These are phyloP conservation scores for Kwoniella europaea DNA, from an alignment of 768 basidiomycete genomes.

Conservation along the genomic window DNA sequence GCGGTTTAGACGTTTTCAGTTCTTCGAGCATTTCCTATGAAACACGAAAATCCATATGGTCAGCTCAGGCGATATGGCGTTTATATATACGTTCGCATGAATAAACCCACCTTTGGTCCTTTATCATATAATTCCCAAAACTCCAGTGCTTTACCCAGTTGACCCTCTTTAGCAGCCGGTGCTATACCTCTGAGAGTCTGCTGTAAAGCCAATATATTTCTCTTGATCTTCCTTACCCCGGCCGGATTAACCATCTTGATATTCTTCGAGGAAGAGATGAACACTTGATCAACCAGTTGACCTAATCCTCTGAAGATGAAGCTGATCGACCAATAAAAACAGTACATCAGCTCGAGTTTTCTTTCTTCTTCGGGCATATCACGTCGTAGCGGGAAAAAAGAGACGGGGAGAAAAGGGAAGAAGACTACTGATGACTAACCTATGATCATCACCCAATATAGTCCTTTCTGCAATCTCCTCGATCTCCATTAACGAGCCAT, in stretches of 20 bases:
- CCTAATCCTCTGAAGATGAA: constrained; percentile 87
- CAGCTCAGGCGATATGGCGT: not conserved
- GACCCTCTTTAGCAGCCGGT: constrained; percentile 68
- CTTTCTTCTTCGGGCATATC: not conserved
- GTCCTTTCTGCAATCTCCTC: constrained; percentile 72
- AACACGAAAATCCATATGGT: not conserved
- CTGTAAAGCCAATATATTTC: constrained; percentile 88
- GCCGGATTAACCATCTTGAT: constrained; percentile 72
- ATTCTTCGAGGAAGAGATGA: constrained; percentile 71
- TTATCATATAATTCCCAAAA: constrained; percentile 81
- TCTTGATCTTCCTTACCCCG: constrained; percentile 83
- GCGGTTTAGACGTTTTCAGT: constrained; percentile 65
- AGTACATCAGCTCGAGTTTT: not conserved
- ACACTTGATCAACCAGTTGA: constrained; percentile 78
- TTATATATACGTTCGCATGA: no score
- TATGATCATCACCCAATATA: constrained; percentile 69
- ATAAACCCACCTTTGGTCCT: constrained; percentile 70
- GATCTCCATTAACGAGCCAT: constrained; percentile 74
- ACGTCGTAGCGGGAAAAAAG: not conserved
- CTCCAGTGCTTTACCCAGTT: constrained; percentile 74
- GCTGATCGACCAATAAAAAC: constrained; percentile 60
- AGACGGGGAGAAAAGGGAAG: not conserved
- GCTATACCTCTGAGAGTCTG: constrained; percentile 78
- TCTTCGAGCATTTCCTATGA: constrained; percentile 75
- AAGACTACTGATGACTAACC: constrained; percentile 62